phyloP scores from a whole-genome alignment of 305 asterid species.

The Fraxinus floribunda region DNA sequence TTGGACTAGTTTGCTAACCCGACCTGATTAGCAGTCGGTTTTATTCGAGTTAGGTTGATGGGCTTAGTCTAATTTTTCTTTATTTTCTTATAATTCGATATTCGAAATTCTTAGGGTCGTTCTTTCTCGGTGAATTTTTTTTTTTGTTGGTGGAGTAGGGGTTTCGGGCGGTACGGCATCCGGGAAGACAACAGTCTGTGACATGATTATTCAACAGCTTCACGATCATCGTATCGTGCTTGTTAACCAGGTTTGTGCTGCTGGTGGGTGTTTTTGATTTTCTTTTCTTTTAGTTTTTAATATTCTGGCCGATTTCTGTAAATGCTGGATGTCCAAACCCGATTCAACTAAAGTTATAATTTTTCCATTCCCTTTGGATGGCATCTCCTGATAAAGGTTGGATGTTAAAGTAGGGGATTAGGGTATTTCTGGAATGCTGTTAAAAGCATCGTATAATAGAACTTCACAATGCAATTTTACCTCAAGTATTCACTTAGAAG shows the following conservation, averaged over 20 bases:
- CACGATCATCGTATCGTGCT: slow-evolving; percentile 98
- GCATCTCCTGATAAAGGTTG: neutral
- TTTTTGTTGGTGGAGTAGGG: slow-evolving; percentile 44
- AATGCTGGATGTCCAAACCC: neutral
- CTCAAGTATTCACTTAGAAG: neutral
- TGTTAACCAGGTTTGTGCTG: slow-evolving; percentile 65
- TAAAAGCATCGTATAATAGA: neutral
- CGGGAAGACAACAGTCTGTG: slow-evolving; percentile 95
- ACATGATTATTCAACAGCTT: slow-evolving; percentile 97
- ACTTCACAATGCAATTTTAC: neutral
- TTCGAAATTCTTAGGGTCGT: neutral
- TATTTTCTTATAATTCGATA: slow-evolving; percentile 1
- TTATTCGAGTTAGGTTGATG: neutral
- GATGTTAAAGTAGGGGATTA: neutral
- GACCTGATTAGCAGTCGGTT: neutral
- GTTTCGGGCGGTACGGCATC: slow-evolving; percentile 99
- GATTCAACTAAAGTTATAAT: neutral
- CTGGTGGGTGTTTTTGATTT: neutral
- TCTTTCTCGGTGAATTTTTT: neutral
- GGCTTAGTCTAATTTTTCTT: neutral
- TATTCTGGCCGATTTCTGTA: neutral
- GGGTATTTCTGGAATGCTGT: neutral
- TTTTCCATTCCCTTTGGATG: neutral
- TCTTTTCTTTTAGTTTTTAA: neutral
- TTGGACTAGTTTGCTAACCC: neutral